phyloP scores from a whole-genome alignment of 257 asterid species.

The Lavandula angustifolia region DNA sequence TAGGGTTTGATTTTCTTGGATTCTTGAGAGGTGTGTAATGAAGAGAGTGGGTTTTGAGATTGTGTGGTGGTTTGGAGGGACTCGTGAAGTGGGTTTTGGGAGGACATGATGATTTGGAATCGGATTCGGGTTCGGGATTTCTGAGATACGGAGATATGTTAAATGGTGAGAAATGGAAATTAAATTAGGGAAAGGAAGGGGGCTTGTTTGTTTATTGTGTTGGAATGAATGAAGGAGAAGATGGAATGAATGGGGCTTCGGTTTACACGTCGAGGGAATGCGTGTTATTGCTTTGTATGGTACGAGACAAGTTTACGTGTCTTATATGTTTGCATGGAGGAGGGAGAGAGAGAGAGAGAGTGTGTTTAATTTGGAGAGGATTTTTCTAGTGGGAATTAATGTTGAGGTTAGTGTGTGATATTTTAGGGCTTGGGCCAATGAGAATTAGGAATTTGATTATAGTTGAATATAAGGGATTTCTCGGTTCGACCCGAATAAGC shows the following conservation, averaged over 20 bases:
- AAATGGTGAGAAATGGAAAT: no score
- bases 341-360: neutral
- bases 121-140: no score
- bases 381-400: conserved; percentile 40
- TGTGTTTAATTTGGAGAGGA: conserved; percentile 1
- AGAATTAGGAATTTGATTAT: conserved; percentile 5
- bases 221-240: conserved; percentile 18
- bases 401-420: conserved; percentile 47
- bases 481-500: no score
- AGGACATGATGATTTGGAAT: no score
- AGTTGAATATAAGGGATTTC: no score
- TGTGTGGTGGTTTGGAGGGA: no score
- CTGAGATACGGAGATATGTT: no score
- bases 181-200: no score
- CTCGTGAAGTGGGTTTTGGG: no score
- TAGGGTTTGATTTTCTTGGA: no score
- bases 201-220: neutral
- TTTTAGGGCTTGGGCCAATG: conserved; percentile 25
- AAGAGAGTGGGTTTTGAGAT: no score
- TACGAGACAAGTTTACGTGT: conserved; percentile 59
- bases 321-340: conserved; percentile 7
- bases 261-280: conserved; percentile 55
- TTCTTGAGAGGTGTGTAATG: no score
- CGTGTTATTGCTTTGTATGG: conserved; percentile 47
- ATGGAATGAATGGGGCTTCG: conserved; percentile 48